These are phyloP conservation scores for Closterium sp. DNA, from an alignment of 139 green algal species.

Conservation along the genomic window DNA sequence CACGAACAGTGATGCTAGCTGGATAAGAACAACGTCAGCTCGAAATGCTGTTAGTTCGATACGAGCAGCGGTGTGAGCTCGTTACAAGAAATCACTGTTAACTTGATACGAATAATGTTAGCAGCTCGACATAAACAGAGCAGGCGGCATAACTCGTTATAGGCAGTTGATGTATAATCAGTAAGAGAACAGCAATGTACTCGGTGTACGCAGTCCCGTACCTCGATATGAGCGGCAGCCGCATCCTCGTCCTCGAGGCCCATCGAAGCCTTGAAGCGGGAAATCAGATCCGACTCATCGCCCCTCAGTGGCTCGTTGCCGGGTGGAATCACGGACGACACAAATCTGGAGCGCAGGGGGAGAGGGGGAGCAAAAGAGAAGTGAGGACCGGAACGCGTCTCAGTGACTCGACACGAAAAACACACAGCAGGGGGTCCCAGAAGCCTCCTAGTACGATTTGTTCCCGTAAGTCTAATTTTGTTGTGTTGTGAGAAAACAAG, in stretches of 20 bases:
- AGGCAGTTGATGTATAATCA: neutral
- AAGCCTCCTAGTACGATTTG: no score
- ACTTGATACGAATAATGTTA: no score
- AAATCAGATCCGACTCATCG: conserved; percentile 63
- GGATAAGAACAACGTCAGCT: neutral
- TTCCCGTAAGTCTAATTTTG: neutral
- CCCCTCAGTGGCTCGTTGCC: conserved; percentile 76
- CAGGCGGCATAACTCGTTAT: neutral
- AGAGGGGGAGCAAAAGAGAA: neutral
- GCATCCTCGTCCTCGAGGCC: conserved; percentile 86
- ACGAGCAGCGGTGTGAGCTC: no score
- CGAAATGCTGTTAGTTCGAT: no score
- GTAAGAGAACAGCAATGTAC: neutral
- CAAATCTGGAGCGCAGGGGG: conserved; percentile 60
- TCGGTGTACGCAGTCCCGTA: neutral
- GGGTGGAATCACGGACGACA: conserved; percentile 78
- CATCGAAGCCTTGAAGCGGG: conserved; percentile 81
- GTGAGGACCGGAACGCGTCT: neutral
- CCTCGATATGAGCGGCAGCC: conserved; percentile 88
- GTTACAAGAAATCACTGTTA: no score
- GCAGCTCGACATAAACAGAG: neutral
- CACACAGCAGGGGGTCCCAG: neutral
- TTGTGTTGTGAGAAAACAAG: neutral
- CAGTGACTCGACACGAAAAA: neutral
- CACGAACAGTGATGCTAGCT: neutral